A percentile compares a stretch with the other conserved stretches of the same genome.
These are phyloP conservation scores for Hygrophoropsis aurantiaca DNA, from an alignment of 768 basidiomycete species.

Conservation along the genomic window DNA sequence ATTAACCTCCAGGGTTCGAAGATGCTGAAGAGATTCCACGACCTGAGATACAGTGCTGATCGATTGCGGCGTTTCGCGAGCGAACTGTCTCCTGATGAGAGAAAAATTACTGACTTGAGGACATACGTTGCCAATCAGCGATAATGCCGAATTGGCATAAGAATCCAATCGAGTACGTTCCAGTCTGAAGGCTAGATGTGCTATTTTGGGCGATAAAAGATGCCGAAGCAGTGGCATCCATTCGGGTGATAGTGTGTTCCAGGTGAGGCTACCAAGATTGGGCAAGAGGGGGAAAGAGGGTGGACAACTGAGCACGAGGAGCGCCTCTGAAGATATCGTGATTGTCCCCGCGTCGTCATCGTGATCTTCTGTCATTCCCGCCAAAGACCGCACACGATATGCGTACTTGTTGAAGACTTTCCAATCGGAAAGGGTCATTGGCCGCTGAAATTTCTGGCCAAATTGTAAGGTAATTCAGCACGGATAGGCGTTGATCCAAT, in stretches of 20 bases:
- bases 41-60: not conserved
- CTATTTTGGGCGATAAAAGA: conserved; percentile 21
- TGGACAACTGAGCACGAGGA: conserved; percentile 23
- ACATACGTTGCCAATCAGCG: conserved; percentile 18
- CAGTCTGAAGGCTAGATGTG: conserved; percentile 9
- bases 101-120: conserved; percentile 15
- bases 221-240: conserved; percentile 19
- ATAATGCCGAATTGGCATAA: conserved; percentile 18
- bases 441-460: conserved; percentile 19
- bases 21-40: not conserved
- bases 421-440: conserved; percentile 29
- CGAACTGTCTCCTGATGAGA: too few relatives aligned
- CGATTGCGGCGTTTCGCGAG: too few relatives aligned
- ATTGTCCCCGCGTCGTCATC: too few relatives aligned
- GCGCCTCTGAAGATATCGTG: conserved; percentile 15
- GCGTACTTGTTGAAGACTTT: conserved; percentile 26
- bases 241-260: conserved; percentile 13
- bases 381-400: conserved; percentile 16
- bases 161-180: conserved; percentile 4
- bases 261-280: conserved; percentile 16
- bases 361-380: not conserved
- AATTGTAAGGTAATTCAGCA: too few relatives aligned
- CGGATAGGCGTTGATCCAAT: too few relatives aligned
- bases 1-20: not conserved
- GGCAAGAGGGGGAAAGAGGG: conserved; percentile 22